phyloP scores from a whole-genome alignment of 108 stramenopile species.

The Pseudonitzschia pungens region DNA sequence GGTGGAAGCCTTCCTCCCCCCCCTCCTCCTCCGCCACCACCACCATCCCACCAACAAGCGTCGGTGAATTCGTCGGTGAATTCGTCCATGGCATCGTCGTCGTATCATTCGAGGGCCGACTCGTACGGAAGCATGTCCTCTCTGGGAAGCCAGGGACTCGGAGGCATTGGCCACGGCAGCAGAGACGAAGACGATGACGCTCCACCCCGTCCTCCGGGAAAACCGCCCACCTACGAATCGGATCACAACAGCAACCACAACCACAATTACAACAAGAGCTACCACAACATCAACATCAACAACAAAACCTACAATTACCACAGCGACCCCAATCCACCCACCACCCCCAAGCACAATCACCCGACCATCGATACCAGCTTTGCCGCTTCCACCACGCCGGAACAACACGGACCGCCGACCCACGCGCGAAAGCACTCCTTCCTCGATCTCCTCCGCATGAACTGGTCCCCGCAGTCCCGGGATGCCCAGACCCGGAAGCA shows the following conservation, averaged over 20 bases:
- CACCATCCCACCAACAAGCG: neutral
- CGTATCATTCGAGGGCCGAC: slow-evolving; percentile 26
- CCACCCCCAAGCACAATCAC: neutral
- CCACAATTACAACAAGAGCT: neutral
- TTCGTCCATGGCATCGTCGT: neutral
- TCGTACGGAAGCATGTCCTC: slow-evolving; percentile 40
- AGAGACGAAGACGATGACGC: neutral
- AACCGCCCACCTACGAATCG: neutral
- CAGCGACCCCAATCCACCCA: too few species aligned
- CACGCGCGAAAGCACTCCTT: slow-evolving; percentile 26
- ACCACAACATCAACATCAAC: neutral
- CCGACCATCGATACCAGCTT: slow-evolving; percentile 4
- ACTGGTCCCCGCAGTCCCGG: slow-evolving; percentile 19
- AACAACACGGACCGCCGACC: neutral
- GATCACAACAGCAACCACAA: neutral
- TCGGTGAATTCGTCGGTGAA: too few species aligned
- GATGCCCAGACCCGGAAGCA: neutral
- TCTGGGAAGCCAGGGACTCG: slow-evolving; percentile 23
- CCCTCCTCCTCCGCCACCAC: slow-evolving; percentile 12
- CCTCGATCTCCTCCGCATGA: slow-evolving; percentile 15
- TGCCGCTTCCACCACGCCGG: neutral
- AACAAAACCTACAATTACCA: neutral
- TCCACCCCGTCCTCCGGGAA: neutral
- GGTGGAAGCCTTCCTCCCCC: neutral
- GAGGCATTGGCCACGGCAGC: neutral